Evolutionary conservation across 192 early-diverging fungal species (phyloP).

Genomic region (Backusella parvicylindrica): DNA sequence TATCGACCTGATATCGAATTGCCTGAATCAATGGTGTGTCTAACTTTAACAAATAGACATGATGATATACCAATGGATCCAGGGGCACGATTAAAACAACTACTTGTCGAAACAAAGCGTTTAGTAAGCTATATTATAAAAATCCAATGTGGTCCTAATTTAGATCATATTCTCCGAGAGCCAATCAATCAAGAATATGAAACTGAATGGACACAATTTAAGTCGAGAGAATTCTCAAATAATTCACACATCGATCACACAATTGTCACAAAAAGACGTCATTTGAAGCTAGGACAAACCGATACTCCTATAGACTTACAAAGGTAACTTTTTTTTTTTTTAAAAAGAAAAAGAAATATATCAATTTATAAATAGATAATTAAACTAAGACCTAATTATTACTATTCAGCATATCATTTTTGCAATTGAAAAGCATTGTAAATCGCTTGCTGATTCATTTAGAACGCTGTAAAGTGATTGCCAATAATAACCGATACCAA

Average conservation of each 20-base stretch:
- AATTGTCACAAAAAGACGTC: not conserved
- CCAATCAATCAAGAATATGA: constrained; percentile 76
- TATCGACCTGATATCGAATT: constrained; percentile 34
- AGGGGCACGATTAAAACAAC: constrained; percentile 44
- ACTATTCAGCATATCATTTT: constrained; percentile 52
- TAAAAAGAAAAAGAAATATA: not conserved
- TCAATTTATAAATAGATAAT: not conserved
- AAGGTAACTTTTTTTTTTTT: constrained; percentile 9
- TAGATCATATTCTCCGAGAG: constrained; percentile 82
- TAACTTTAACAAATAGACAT: constrained; percentile 71
- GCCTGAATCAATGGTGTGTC: constrained; percentile 52
- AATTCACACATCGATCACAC: not conserved
- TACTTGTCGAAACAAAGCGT: constrained; percentile 88
- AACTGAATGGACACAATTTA: constrained; percentile 52
- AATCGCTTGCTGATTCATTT: constrained; percentile 81
- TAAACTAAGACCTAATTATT: not conserved
- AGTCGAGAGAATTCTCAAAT: constrained; percentile 28
- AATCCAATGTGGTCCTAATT: constrained; percentile 74
- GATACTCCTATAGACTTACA: constrained; percentile 15
- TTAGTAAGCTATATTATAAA: constrained; percentile 77
- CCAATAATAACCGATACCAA: constrained; percentile 79
- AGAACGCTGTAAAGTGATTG: constrained; percentile 71
- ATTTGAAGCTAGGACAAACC: not conserved
- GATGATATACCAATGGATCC: constrained; percentile 50
- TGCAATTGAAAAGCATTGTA: constrained; percentile 76